A percentile compares a stretch with the other conserved stretches of the same genome.
These are phyloP conservation scores for Paramecium pentaurelia DNA, from an alignment of 73 alveolate genomes.

Conservation along the genomic window DNA sequence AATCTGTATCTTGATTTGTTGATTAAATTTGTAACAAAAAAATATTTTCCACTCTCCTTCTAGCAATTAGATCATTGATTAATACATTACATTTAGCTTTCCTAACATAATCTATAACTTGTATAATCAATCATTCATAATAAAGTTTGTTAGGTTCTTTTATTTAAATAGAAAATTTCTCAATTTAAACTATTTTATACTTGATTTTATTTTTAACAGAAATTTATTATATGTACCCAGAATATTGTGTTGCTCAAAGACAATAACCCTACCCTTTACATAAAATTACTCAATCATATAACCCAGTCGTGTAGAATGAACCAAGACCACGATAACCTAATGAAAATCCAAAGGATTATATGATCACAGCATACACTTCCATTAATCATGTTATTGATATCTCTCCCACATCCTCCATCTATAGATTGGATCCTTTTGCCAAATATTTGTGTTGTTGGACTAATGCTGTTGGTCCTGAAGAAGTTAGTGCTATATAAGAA, in stretches of 20 bases:
- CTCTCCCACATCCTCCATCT: constrained; percentile 2
- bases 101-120: no score
- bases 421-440: constrained; percentile 44
- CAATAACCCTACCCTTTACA: constrained; percentile 30
- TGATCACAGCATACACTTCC: not conserved
- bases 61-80: no score
- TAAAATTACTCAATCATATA: constrained; percentile 20
- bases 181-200: not conserved
- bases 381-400: constrained; percentile 15
- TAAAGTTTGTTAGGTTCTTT: not conserved
- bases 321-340: constrained; percentile 18
- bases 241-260: constrained; percentile 24
- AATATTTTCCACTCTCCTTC: not conserved
- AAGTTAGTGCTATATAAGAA: constrained; percentile 10
- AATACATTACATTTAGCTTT: not conserved
- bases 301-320: not conserved
- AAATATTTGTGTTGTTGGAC: constrained; percentile 47
- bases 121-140: not conserved
- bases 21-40: not conserved
- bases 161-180: not conserved
- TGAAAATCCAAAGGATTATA: constrained; percentile 50
- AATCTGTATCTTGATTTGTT: not conserved
- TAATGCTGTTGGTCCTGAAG: constrained; percentile 16
- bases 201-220: constrained; percentile 31
- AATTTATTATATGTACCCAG: constrained; percentile 33